A percentile compares a stretch with the other conserved stretches of the same genome.
Conservation (phyloP, 495 filamentous ascomycete genomes). For the Talaromyces wortmannii region DNA sequence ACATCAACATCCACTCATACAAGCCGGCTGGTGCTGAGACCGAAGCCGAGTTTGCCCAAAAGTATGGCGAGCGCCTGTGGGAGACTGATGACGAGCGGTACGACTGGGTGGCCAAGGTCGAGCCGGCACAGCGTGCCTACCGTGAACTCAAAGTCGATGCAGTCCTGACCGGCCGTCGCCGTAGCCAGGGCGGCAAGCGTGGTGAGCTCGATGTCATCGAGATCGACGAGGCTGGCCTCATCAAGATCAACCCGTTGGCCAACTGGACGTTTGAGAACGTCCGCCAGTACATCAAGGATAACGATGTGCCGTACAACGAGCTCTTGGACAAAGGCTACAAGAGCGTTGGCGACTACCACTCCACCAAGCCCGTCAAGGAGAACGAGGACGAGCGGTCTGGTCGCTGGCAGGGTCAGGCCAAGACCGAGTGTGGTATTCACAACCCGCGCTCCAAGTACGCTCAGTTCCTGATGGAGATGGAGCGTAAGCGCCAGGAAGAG, state of each 20-base stretch:
- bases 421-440: constrained; percentile 98
- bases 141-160: constrained; percentile 81
- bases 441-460: constrained; percentile 92
- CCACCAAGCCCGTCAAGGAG: constrained; percentile 80
- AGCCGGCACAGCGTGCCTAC: constrained; percentile 91
- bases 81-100: constrained; percentile 81
- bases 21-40: constrained; percentile 69
- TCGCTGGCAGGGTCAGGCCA: constrained; percentile 88
- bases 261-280: constrained; percentile 94
- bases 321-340: constrained; percentile 91
- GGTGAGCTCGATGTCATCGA: constrained; percentile 85
- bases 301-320: constrained; percentile 90
- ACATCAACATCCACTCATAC: constrained; percentile 77
- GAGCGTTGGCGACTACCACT: constrained; percentile 96
- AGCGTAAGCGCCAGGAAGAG: constrained; percentile 65
- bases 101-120: constrained; percentile 96
- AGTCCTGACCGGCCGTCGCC: constrained; percentile 87
- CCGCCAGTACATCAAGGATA: constrained; percentile 71
- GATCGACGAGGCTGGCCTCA: constrained; percentile 81
- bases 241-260: constrained; percentile 98
- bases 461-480: constrained; percentile 69
- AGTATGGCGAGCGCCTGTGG: constrained; percentile 81
- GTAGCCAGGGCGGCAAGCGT: constrained; percentile 89
- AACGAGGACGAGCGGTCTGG: constrained; percentile 96
- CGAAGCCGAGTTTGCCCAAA: constrained; percentile 67